phyloP scores from a whole-genome alignment of 2,329 filamentous ascomycete species.

The Cordyceps fumosorosea region DNA sequence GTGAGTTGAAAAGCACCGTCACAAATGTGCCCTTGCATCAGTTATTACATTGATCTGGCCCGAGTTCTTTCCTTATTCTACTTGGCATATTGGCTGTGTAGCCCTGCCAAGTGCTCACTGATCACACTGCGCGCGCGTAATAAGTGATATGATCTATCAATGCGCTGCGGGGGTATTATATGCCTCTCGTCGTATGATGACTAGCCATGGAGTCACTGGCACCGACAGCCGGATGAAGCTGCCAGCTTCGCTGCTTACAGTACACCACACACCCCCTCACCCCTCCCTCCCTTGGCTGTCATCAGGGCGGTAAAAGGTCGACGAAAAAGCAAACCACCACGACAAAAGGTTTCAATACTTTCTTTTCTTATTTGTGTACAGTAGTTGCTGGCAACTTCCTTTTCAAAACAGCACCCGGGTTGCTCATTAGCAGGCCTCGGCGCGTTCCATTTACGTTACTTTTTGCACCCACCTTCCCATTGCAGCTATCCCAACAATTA shows the following conservation, averaged over 20 bases:
- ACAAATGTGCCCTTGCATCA: conserved; percentile 1
- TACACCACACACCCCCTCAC: neutral
- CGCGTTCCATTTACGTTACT: neutral
- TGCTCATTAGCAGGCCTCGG: neutral
- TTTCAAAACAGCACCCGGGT: neutral
- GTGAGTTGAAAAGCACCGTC: neutral
- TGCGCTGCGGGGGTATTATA: neutral
- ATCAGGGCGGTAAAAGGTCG: neutral
- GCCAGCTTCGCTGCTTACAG: neutral
- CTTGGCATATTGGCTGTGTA: neutral
- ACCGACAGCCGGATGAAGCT: conserved; percentile 1
- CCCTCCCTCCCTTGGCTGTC: neutral
- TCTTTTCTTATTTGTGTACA: neutral
- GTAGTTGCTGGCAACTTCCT: neutral
- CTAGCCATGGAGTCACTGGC: neutral
- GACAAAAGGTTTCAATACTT: neutral
- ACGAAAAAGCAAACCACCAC: neutral
- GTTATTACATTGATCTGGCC: neutral
- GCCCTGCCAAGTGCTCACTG: neutral
- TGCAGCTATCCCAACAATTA: neutral
- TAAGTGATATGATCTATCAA: neutral
- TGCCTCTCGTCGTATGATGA: neutral
- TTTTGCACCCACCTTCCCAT: neutral
- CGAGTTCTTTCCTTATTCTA: neutral
- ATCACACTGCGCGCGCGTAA: neutral